Conservation (phyloP, 106 monocot species). For the Iris macrosiphon region DNA sequence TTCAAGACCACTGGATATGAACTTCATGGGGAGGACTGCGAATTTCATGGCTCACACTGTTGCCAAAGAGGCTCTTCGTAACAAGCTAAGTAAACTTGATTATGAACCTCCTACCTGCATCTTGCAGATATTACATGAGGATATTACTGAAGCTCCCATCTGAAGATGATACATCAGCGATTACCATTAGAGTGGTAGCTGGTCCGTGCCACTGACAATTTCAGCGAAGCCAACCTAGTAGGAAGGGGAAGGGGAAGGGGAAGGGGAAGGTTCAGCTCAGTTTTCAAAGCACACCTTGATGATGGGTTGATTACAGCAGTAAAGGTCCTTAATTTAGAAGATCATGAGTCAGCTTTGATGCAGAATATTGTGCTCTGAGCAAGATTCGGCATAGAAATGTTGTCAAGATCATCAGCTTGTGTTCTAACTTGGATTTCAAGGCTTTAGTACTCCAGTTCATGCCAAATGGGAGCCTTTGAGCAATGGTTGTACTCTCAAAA, state of each 20-base stretch:
- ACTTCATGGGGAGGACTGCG: too few relatives aligned
- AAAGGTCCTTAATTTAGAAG: slow-evolving; percentile 10
- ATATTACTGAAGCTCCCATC: too few relatives aligned
- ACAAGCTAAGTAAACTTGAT: too few relatives aligned
- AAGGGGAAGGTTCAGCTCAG: neutral
- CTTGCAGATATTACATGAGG: too few relatives aligned
- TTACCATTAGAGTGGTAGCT: too few relatives aligned
- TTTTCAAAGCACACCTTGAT: slow-evolving; percentile 7
- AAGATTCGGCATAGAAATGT: neutral
- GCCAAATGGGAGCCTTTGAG: slow-evolving; percentile 21
- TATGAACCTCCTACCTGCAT: too few relatives aligned
- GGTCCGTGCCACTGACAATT: neutral
- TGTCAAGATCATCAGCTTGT: neutral
- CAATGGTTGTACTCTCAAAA: slow-evolving; percentile 12
- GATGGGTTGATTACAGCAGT: neutral
- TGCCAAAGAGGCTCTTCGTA: too few relatives aligned
- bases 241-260: too few relatives aligned
- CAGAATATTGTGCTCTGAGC: neutral
- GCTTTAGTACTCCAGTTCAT: slow-evolving; percentile 18
- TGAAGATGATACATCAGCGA: too few relatives aligned
- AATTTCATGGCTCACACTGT: too few relatives aligned
- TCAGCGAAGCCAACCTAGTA: neutral
- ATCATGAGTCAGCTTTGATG: slow-evolving; percentile 3
- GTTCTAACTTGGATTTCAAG: slow-evolving; percentile 1
- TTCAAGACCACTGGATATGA: too few relatives aligned